Conservation (phyloP, 306 rosid species). For the Carpinus fangiana region DNA sequence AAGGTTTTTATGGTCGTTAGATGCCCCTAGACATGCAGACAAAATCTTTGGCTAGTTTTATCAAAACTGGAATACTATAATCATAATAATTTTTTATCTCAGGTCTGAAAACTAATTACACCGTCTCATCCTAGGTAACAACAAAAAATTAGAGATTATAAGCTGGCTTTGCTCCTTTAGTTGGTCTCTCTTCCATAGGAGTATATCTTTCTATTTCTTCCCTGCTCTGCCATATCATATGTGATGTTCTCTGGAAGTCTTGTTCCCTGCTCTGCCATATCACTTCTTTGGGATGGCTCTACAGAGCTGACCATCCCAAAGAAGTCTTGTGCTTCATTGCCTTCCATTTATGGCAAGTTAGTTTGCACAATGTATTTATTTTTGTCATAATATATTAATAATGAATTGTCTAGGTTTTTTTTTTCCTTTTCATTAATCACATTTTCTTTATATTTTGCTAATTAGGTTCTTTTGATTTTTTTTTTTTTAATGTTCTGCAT, state of each 20-base stretch:
- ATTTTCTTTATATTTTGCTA: conserved; percentile 17
- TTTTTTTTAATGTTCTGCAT: conserved; percentile 18
- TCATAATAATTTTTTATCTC: background rate
- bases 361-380: conserved; percentile 15
- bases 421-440: conserved; percentile 9
- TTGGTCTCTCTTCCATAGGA: conserved; percentile 12
- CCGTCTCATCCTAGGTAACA: background rate
- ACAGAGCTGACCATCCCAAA: background rate
- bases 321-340: conserved; percentile 2
- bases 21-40: background rate
- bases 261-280: background rate
- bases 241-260: background rate
- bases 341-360: background rate
- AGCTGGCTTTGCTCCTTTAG: conserved; percentile 20
- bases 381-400: background rate
- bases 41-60: background rate
- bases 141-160: background rate
- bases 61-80: background rate
- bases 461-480: conserved; percentile 3
- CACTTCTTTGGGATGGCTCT: background rate
- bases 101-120: conserved; percentile 20
- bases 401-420: background rate
- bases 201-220: background rate
- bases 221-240: background rate
- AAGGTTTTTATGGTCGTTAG: background rate